Evolutionary conservation across 352 stramenopile genomes (phyloP).

Genomic region (Pythium diclinum): DNA sequence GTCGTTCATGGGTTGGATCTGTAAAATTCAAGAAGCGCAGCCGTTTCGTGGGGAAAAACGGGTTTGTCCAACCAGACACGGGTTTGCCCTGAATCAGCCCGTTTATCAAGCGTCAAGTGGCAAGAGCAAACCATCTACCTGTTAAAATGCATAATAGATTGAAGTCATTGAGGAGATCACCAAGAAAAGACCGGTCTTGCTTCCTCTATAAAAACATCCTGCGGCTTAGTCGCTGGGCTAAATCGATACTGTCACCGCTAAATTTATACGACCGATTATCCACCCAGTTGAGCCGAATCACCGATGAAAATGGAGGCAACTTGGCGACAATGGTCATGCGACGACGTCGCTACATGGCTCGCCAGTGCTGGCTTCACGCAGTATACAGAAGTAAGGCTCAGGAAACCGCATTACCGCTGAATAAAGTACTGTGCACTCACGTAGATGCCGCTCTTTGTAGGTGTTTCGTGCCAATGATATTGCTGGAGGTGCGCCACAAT

Average conservation of each 20-base stretch:
- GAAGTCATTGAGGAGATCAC: not conserved
- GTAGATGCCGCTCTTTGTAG: slow-evolving; percentile 3
- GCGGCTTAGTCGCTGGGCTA: not conserved
- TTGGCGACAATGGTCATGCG: slow-evolving; percentile 24
- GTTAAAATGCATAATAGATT: not conserved
- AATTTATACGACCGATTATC: slow-evolving; percentile 6
- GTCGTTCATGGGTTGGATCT: not conserved
- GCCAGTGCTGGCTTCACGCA: slow-evolving; percentile 17
- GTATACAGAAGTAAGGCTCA: slow-evolving; percentile 19
- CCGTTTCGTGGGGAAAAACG: not conserved
- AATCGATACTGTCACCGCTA: not conserved
- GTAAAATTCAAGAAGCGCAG: not conserved
- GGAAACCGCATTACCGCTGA: too few species aligned
- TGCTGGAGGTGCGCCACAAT: slow-evolving; percentile 23
- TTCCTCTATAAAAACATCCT: not conserved
- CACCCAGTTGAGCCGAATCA: not conserved
- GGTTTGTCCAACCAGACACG: not conserved
- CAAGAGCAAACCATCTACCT: not conserved
- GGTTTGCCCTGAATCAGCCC: not conserved
- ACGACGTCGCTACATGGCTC: slow-evolving; percentile 25
- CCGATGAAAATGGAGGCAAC: slow-evolving; percentile 2
- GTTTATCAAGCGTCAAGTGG: not conserved
- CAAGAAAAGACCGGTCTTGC: not conserved
- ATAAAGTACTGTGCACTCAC: not conserved
- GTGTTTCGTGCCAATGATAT: slow-evolving; percentile 26